Conservation (phyloP, 2,329 filamentous ascomycete species). For the Pyricularia sp. region DNA sequence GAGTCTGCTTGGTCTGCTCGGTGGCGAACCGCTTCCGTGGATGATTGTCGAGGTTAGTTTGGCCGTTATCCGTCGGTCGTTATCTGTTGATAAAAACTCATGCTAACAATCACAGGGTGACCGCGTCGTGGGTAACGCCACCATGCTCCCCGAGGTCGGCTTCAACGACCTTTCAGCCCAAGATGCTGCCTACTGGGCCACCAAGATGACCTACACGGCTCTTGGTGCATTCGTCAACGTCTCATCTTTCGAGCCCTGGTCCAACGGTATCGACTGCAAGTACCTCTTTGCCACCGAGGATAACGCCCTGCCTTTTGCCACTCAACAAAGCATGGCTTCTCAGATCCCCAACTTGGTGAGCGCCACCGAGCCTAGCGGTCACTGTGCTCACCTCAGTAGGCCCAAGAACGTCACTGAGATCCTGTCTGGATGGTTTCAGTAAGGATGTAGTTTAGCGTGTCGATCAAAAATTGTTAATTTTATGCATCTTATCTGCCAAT, state of each 20-base stretch:
- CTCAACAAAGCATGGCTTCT: background rate
- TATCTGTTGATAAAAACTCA: background rate
- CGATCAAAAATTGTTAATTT: background rate
- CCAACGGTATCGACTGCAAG: background rate
- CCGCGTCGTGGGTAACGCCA: background rate
- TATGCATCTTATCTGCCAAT: too few species aligned
- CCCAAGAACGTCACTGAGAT: background rate
- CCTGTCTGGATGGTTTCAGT: background rate
- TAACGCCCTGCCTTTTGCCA: background rate
- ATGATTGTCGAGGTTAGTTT: slow-evolving; percentile 8
- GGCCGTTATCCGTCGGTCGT: too few species aligned
- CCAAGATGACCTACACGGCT: background rate
- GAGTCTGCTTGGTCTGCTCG: slow-evolving; percentile 11
- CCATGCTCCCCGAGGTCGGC: background rate
- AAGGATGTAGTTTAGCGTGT: background rate
- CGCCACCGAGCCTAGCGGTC: background rate
- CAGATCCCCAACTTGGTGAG: background rate
- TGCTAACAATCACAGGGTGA: background rate
- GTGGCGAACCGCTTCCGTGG: slow-evolving; percentile 12
- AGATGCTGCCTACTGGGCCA: background rate
- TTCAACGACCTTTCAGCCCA: background rate
- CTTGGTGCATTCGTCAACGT: background rate
- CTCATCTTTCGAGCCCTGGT: background rate
- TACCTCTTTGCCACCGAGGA: background rate
- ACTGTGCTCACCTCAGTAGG: slow-evolving; percentile 1